Evolutionary conservation across 169 alveolate species (phyloP), one percentile per base, ranked within the genome.

Genomic region (Besnoitia besnoiti): DNA sequence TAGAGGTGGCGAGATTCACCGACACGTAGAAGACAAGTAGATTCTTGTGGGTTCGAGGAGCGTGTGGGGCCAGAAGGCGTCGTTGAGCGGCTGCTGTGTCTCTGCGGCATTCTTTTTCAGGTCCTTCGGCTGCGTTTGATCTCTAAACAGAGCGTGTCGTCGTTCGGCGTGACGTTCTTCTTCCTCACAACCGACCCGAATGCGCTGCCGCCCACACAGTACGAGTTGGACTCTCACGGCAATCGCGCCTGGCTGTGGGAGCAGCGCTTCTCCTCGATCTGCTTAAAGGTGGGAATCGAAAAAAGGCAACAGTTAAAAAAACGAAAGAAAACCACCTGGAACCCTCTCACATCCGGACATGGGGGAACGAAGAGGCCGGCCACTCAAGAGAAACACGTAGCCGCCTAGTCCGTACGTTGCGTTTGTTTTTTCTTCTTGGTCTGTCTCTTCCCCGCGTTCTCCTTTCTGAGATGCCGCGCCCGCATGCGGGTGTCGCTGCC

Each of bases 171-270:
- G 76, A 88, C 87, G 4, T 61, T 88, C 30, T 88, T 37, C 51
- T 88, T 46, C 49, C 55, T 88, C 33, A n/a, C 92, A 24, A 33
- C 50, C 10, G 92, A 88, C 30, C 35, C 92, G 27, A 80, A 82
- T 24, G 77, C 92, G 61, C 42, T n/a, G 49, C 76, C 87, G 14
- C 77, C 92, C 35, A 4, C 10, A 35, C 92, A 75, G 39, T 62
- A n/a, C 8, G 80, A n/a, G 39, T 42, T 67, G 24, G 80, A 67
- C 42, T 67, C 80, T n/a, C 80, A 67, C 42, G 80, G 24, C 8
- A 67, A 67, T n/a, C 80, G 80, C 24, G 39, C 44, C 55, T 88
- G 92, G 92, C 87, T 88, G 39, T 88, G 92, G 92, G 62, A 40
- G 46, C 92, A 73, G 51, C 40, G 75, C 2, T 88, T 88, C 67